These are phyloP conservation scores for Elymus sibiricus DNA, from an alignment of 176 grass and related monocot genomes.

Conservation along the genomic window DNA sequence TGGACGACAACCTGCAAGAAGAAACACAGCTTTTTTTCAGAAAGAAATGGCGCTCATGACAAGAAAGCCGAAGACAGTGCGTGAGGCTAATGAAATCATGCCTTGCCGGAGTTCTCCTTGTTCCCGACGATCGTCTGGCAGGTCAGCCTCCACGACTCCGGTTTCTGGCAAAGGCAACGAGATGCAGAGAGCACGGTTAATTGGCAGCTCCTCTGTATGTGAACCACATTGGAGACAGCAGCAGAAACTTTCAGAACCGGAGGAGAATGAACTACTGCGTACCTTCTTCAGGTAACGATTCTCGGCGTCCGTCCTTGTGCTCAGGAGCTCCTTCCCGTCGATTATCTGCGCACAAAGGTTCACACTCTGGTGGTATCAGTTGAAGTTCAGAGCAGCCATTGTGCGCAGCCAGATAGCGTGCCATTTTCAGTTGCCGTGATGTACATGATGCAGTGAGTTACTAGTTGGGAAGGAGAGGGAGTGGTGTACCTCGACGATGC, in stretches of 20 bases:
- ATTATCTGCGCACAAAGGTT: conserved; percentile 51
- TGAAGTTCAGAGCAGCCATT: not conserved
- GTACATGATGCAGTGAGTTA: not conserved
- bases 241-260: not conserved
- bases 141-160: conserved; percentile 87
- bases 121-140: conserved; percentile 97
- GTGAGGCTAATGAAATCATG: not conserved
- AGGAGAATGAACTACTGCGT: not conserved
- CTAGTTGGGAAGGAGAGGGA: not conserved
- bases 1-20: conserved; percentile 60
- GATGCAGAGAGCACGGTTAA: not conserved
- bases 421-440: not conserved
- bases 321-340: conserved; percentile 72
- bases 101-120: conserved; percentile 96
- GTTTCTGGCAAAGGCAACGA: conserved; percentile 49
- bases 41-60: not conserved
- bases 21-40: not conserved
- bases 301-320: conserved; percentile 68
- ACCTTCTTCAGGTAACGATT: conserved; percentile 81
- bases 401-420: not conserved
- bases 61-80: not conserved
- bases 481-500: conserved; percentile 77
- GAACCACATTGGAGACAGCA: not conserved
- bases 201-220: not conserved
- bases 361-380: not conserved